These are phyloP conservation scores for Boeremia exigua DNA, from an alignment of 2,329 filamentous ascomycete genomes.

Conservation along the genomic window DNA sequence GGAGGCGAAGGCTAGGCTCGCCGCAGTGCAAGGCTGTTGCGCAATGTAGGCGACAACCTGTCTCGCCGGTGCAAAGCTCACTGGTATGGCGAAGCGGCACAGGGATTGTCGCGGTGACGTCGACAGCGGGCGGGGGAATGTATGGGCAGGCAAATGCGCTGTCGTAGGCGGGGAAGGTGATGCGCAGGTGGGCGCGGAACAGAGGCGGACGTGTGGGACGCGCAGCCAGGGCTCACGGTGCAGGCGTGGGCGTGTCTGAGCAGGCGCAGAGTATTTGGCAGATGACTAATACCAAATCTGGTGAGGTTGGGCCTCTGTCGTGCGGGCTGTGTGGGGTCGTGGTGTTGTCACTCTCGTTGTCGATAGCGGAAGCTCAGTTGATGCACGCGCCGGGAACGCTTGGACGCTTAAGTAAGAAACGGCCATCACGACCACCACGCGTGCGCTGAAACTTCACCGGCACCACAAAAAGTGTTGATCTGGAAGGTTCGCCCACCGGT, in stretches of 20 bases:
- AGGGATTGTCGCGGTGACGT: neutral
- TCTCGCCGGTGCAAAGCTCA: neutral
- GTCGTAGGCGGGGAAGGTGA: conserved; percentile 12
- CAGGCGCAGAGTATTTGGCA: conserved; percentile 15
- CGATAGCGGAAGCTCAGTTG: conserved; percentile 17
- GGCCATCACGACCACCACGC: conserved; percentile 17
- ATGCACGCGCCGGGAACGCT: conserved; percentile 17
- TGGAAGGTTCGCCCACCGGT: conserved; percentile 8
- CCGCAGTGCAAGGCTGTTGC: conserved; percentile 1
- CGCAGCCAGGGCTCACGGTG: conserved; percentile 37
- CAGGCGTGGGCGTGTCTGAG: conserved; percentile 42
- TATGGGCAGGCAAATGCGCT: neutral
- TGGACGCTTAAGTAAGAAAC: conserved; percentile 18
- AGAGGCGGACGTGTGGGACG: conserved; percentile 3
- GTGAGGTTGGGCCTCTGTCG: conserved; percentile 13
- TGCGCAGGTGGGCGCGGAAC: conserved; percentile 11
- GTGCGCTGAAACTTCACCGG: conserved; percentile 5
- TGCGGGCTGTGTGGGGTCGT: conserved; percentile 19
- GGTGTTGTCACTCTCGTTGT: conserved; percentile 22
- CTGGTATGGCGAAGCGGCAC: neutral
- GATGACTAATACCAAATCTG: conserved; percentile 19
- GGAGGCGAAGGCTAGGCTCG: neutral
- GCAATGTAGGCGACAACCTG: conserved; percentile 1
- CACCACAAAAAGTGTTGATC: neutral
- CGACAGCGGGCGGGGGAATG: neutral